Evolutionary conservation across 177 flowering plant genomes (phyloP).

Genomic region (Vitis hybrid): DNA sequence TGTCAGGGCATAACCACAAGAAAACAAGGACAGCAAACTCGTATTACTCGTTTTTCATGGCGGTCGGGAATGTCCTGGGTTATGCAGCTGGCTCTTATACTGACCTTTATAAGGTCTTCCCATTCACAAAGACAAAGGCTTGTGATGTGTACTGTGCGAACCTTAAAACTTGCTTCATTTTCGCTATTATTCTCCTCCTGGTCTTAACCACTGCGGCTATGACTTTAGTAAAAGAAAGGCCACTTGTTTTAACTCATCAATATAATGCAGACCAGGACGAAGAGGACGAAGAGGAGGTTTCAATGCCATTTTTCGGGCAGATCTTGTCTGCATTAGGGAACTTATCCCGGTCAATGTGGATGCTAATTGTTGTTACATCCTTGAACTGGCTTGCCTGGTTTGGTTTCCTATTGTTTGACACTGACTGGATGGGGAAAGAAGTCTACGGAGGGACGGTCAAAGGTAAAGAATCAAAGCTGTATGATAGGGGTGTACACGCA

Average conservation of each 20-base stretch:
- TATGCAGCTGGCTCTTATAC: constrained; percentile 66
- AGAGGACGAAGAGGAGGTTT: too few relatives aligned
- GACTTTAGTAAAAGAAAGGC: constrained; percentile 12
- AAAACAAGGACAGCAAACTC: constrained; percentile 52
- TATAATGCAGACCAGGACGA: too few relatives aligned
- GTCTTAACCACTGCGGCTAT: constrained; percentile 41
- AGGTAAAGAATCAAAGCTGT: constrained; percentile 15
- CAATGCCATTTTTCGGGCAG: constrained; percentile 38
- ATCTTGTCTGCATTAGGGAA: constrained; percentile 38
- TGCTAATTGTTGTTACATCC: constrained; percentile 55
- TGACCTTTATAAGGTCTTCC: constrained; percentile 43
- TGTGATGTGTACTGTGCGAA: constrained; percentile 80
- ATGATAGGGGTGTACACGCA: constrained; percentile 51
- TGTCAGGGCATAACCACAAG: constrained; percentile 37
- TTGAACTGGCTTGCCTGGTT: constrained; percentile 87
- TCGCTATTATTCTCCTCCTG: constrained; percentile 45
- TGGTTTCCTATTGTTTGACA: constrained; percentile 64
- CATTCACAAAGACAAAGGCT: constrained; percentile 56
- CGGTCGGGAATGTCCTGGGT: constrained; percentile 76
- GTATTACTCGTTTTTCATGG: constrained; percentile 76
- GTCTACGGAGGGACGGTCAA: constrained; percentile 60
- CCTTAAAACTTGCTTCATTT: constrained; percentile 63
- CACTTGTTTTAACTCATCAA: too few relatives aligned
- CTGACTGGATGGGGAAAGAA: constrained; percentile 90
- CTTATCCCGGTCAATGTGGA: constrained; percentile 55